Base-by-base conservation (phyloP, 1,139 yeast genomes). In the Keqinozyma sinolaborantium region DNA sequence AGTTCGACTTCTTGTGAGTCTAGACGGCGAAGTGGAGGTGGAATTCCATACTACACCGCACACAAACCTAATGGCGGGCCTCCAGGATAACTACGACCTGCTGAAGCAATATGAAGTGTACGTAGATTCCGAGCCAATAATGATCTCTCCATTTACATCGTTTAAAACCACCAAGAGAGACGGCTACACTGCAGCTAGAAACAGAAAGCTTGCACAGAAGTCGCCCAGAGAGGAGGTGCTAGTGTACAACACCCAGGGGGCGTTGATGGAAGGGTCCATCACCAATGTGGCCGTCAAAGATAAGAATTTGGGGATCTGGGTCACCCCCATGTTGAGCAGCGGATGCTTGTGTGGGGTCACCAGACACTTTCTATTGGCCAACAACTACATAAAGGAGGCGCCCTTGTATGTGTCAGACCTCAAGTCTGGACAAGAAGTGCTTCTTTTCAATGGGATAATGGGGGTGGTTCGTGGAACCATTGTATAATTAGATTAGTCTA, bases 261-360 rank as follows among this genome's bases (percentile, higher is more conserved):
- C 75, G 35, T 51, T 87, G 14, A 82, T 82, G 60, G 98, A 92
- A 56, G 95, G 96, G 0, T 77, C 95, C 2, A 82, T 88, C 16
- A 80, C 95, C 9, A 88, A 83, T 48, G 69, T 90, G 9, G 97
- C 97, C 0, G 56, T 88, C 24, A 61, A 56, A 45, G 56, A 76
- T 26, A 55, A 59, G 30, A 41, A 47, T 1, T 58, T 53, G 3
- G 75, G 70, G 26, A 55, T 55, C 23, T 92, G 95, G 94, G 60
- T 80, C 3, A 92, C 97, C 0, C 98, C 98, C 1, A 64, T 70
- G 16, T 59, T 88, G 25, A 64, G 77, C 2, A 63, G 79, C 9
- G 98, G 97, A 0, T 86, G 96, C 50, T 65, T 90, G 31, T 83
- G 90, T 58, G 97, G 97, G 6, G 92, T 84, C 0, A 76, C 79